These are phyloP conservation scores for Plenodomus tracheiphilus DNA, from an alignment of 2,329 filamentous ascomycete genomes.

Conservation along the genomic window DNA sequence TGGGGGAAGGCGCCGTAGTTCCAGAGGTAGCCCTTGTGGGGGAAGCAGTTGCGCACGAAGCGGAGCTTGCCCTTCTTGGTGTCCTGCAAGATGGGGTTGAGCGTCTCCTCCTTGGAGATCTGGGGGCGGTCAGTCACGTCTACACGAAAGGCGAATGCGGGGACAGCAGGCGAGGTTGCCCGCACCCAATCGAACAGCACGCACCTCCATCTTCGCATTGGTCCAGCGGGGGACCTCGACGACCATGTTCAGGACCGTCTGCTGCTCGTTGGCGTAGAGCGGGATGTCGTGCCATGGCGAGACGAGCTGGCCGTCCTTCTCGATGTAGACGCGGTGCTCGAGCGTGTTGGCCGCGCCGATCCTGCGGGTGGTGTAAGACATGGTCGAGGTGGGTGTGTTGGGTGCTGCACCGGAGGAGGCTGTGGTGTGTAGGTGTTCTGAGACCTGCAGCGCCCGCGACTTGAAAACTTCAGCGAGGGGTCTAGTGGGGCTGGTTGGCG, in stretches of 20 bases:
- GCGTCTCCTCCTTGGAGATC: conserved; percentile 98
- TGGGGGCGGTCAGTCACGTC: conserved; percentile 48
- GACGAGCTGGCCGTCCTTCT: conserved; percentile 92
- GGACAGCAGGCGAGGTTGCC: background rate
- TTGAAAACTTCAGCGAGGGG: conserved; percentile 46
- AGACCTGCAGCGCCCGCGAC: conserved; percentile 43
- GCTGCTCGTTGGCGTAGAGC: conserved; percentile 93
- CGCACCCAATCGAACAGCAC: conserved; percentile 41
- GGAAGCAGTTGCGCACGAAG: conserved; percentile 99
- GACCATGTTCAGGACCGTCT: conserved; percentile 97
- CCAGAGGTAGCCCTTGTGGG: conserved; percentile 99
- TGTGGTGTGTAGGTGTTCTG: conserved; percentile 44
- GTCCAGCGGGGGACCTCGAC: conserved; percentile 99
- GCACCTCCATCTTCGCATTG: conserved; percentile 98
- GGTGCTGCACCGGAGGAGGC: conserved; percentile 21
- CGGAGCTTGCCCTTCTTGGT: conserved; percentile 99
- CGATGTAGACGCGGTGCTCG: conserved; percentile 96
- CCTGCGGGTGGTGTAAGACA: conserved; percentile 82
- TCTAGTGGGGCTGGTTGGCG: conserved; percentile 44
- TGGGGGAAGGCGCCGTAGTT: conserved; percentile 99
- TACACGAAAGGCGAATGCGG: background rate
- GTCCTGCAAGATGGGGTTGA: conserved; percentile 99
- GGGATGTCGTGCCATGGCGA: conserved; percentile 99
- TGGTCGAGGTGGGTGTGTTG: conserved; percentile 32
- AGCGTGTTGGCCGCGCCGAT: conserved; percentile 87